Conservation (phyloP, 768 basidiomycete species). For the Lepiota brunneoincarnata region DNA sequence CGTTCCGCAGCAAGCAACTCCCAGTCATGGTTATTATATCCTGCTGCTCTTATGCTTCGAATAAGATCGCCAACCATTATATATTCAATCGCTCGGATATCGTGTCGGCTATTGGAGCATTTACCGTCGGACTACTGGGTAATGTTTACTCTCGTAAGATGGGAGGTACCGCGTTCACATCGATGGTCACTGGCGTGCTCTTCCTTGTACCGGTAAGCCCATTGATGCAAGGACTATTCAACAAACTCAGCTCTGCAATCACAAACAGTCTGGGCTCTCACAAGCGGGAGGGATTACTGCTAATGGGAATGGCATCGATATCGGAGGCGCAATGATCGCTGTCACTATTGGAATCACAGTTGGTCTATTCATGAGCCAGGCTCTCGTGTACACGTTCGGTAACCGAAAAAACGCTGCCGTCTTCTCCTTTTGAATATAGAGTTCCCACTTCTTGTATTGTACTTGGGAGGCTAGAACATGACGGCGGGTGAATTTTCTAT, state of each 20-base stretch:
- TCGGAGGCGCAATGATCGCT: conserved; percentile 85
- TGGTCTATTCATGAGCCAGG: conserved; percentile 85
- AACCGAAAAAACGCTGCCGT: conserved; percentile 80
- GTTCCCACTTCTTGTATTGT: not conserved
- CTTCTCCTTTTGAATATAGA: conserved; percentile 65
- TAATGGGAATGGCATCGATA: conserved; percentile 78
- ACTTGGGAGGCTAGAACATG: conserved; percentile 60
- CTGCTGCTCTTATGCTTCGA: conserved; percentile 74
- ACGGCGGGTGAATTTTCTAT: conserved; percentile 91
- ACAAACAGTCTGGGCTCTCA: conserved; percentile 70
- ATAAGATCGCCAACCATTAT: conserved; percentile 80
- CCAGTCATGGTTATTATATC: conserved; percentile 85
- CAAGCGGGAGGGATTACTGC: conserved; percentile 85
- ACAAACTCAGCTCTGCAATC: not conserved
- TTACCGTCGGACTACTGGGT: conserved; percentile 74
- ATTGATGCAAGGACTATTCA: conserved; percentile 1
- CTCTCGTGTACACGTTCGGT: conserved; percentile 85
- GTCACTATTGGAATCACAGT: conserved; percentile 91
- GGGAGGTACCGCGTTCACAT: conserved; percentile 85
- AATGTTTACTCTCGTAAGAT: conserved; percentile 81
- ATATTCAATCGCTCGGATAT: conserved; percentile 84
- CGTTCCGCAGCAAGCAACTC: conserved; percentile 66
- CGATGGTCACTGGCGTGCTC: conserved; percentile 87
- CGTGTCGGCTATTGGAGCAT: conserved; percentile 83
- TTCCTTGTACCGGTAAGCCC: conserved; percentile 80